Base-by-base conservation (phyloP, 1,284 basidiomycete genomes). In the Sporisorium iseilematis-ciliati region DNA sequence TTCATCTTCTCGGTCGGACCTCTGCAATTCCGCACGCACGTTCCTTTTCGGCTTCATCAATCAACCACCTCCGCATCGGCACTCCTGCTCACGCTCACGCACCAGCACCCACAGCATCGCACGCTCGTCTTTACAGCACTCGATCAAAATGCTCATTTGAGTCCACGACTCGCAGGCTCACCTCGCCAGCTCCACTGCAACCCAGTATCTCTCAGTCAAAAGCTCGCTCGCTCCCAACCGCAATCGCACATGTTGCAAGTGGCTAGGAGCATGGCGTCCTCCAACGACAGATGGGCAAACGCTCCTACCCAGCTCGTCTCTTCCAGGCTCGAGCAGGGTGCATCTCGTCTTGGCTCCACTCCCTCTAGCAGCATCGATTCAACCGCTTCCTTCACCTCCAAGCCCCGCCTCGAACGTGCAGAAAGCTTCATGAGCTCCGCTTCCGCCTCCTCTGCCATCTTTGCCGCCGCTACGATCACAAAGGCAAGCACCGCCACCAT, bases 401-500 rank as follows among this genome's bases (percentile, higher is more conserved):
- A 38, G 18, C 25, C 41, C 16, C 54, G 50, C n/a, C 53, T 62
- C 12, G 58, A 68, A 45, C 61, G 71, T 23, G 51, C 65, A 6
- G 71, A 74, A 35, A 74, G 71, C 71, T 54, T 61, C 51, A 57
- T 74, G 62, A 74, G 71, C 52, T 58, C 65, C 42, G 57, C 61
- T 8, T 56, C 65, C 6, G 48, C 41, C 1, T 55, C 65, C 18
- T 63, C 62, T 2, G 63, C 58, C 25, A 49, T 62, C 11, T 38
- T 61, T 38, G 41, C 68, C n/a, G 29, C 61, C 18, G 72, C 63
- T 20, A 75, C 65, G 48, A 75, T 75, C 62, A 51, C 65, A 25
- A 75, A 57, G 20, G 66, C 71, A 5, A 75, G 71, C 59, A 61
- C 66, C 14, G 53, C 71, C 42, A 75, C 72, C 49, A 75, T 75